Evolutionary conservation across 352 stramenopile species (phyloP), one percentile per base, ranked within the genome.

Genomic region (Globisporangium abappressorium): DNA sequence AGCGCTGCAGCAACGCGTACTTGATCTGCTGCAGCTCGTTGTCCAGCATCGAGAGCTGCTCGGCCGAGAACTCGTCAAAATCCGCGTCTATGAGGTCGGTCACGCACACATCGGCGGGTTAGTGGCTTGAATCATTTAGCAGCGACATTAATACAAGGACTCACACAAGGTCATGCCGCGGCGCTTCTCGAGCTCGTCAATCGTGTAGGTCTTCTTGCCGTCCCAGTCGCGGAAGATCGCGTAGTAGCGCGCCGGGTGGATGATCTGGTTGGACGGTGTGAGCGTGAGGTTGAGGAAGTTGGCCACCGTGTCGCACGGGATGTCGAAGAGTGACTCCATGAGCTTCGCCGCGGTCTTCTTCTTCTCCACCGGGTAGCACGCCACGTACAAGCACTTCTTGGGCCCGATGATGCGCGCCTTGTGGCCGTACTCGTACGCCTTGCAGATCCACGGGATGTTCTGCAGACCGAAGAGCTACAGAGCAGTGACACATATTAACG

Each of bases 371-470:
- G 92, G 92, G 79, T 96, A 97, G 69, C 88, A 92, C 22, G 90
- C 91, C 55, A 97, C 91, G 61, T 96, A 97, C 33, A 98, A 73
- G 22, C 77, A 85, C 77, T 97, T 91, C 74, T 97, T 97, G 5
- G 91, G 91, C 6, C 91, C 91, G 58, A 97, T 93, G 72, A 97
- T 97, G 55, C 84, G 87, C 65, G 82, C 87, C 70, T 96, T 93
- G 78, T 92, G 83, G 60, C 92, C 84, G 64, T 97, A 97, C 69
- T 94, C 79, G 28, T 82, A 90, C 34, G 87, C 85, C 75, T 97
- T 97, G 82, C 92, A 98, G 74, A 98, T 97, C 92, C 92, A 98
- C 56, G 92, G 92, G 70, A 98, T 98, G 83, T 98, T 98, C 69
- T 98, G 92, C 36, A 98, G 76, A 65, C 92, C 92, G 65, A 98